These are phyloP conservation scores for Arthonia radiata DNA, from an alignment of 495 filamentous ascomycete genomes.

Conservation along the genomic window DNA sequence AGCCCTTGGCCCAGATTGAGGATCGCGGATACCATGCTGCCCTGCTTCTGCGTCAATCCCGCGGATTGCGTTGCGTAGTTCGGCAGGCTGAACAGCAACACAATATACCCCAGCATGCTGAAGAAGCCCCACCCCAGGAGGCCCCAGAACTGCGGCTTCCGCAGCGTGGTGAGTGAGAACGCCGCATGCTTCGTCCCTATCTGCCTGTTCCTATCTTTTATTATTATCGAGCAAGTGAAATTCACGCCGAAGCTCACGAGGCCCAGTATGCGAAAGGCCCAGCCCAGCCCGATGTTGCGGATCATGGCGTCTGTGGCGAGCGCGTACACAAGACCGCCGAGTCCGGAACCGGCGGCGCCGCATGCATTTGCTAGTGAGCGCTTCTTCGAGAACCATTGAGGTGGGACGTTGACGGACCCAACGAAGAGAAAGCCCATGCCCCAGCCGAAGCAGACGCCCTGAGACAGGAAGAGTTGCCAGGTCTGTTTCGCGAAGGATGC, in stretches of 20 bases:
- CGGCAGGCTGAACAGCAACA: conserved; percentile 5
- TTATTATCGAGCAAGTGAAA: conserved; percentile 4
- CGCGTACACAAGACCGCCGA: conserved; percentile 39
- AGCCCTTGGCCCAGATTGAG: conserved; percentile 41
- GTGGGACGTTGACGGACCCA: conserved; percentile 38
- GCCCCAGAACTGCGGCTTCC: conserved; percentile 2
- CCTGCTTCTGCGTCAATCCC: conserved; percentile 39
- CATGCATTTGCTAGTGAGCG: conserved; percentile 53
- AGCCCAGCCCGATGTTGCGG: conserved; percentile 3
- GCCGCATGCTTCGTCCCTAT: conserved; percentile 3
- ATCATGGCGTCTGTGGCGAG: conserved; percentile 25
- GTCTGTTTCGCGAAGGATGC: conserved; percentile 41
- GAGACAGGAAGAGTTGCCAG: conserved; percentile 53
- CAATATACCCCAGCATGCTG: conserved; percentile 8
- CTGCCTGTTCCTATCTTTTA: conserved; percentile 5
- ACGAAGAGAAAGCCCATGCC: conserved; percentile 61
- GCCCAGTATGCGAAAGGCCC: conserved; percentile 7
- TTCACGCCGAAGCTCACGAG: conserved; percentile 2
- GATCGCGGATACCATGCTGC: conserved; percentile 42
- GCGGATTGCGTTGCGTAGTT: conserved; percentile 18
- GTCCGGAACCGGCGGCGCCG: conserved; percentile 44
- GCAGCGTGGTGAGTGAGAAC: conserved; percentile 4
- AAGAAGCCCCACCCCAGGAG: conserved; percentile 7
- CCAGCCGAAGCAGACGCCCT: conserved; percentile 51
- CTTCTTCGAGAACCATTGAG: conserved; percentile 54